Base-by-base conservation (phyloP, 2,329 filamentous ascomycete genomes). In the Botrytis aclada region DNA sequence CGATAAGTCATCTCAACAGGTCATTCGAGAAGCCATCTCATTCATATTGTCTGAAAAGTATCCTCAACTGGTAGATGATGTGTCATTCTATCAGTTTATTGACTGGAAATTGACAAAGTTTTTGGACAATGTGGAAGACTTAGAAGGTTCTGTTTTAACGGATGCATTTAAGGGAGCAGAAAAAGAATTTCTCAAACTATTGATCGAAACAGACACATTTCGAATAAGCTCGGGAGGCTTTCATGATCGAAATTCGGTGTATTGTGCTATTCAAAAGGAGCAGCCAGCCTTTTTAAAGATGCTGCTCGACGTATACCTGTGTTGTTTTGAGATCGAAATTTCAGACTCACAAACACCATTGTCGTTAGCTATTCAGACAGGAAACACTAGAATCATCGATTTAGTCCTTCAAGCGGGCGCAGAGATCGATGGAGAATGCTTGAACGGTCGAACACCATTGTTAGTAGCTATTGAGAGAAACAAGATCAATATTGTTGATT, bases 221-320 rank as follows among this genome's bases (percentile, higher is more conserved):
- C 61, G 75, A 4, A 32, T 76, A 8, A 65, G 76, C 41, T 71
- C 63, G 8, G 67, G 69, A 54, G 75, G 75, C 61, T 29, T 72
- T 12, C 1, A 64, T 14, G 45, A 62, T 25, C 64, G 67, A 64
- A 29, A 69, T 67, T 56, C 69, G 56, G 41, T 69, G 3, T 54
- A 61, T 41, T 37, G 66, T 8, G 71, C 74, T 43, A 10, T 41
- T 10, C 56, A 71, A 16, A 37, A 34, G 6, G 71, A 66, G 12
- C 29, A 72, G 8, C 58, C 1, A 12, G 5, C 5, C 10, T 32
- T 67, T 8, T 3, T 71, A 16, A 25, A 64, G 41, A 16, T 73
- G 22, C 61, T 75, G 25, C 18, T 74, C n/a, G 32, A 41, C 20
- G 25, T 56, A 41, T n/a, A 1, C 29, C n/a, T 54, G n/a, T 54